These are phyloP conservation scores for Dentipellis fragilis DNA, from an alignment of 768 basidiomycete genomes.

Conservation along the genomic window DNA sequence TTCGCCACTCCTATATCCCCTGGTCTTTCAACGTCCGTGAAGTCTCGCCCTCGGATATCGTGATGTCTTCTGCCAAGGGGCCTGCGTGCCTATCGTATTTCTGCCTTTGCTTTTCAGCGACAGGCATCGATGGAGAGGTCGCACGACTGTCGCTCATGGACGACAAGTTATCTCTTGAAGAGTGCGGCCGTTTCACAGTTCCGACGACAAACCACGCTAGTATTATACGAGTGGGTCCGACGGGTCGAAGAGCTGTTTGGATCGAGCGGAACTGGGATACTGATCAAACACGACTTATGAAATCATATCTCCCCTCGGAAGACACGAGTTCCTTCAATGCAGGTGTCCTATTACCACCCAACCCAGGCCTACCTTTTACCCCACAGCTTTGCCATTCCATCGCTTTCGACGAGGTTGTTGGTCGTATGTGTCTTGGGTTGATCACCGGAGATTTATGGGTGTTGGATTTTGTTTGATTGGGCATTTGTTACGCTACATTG, in stretches of 20 bases:
- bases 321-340: slow-evolving; percentile 17
- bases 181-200: slow-evolving; percentile 11
- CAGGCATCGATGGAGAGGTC: not conserved
- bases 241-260: slow-evolving; percentile 43
- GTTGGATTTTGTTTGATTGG: slow-evolving; percentile 23
- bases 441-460: slow-evolving; percentile 46
- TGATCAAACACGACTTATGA: slow-evolving; percentile 40
- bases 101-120: no score
- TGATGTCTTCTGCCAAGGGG: no score
- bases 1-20: no score
- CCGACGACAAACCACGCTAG: slow-evolving; percentile 16
- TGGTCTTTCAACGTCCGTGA: no score
- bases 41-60: no score
- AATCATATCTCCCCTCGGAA: slow-evolving; percentile 30
- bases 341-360: slow-evolving; percentile 32
- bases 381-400: slow-evolving; percentile 34
- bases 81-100: no score
- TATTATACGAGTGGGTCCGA: slow-evolving; percentile 21
- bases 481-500: not conserved
- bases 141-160: not conserved
- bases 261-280: slow-evolving; percentile 40
- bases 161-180: not conserved
- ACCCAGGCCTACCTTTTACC: slow-evolving; percentile 43
- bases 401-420: slow-evolving; percentile 47
- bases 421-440: slow-evolving; percentile 39